Base-by-base conservation (phyloP, 1,139 yeast species). In the Nakaseomyces kungkrabaensis region DNA sequence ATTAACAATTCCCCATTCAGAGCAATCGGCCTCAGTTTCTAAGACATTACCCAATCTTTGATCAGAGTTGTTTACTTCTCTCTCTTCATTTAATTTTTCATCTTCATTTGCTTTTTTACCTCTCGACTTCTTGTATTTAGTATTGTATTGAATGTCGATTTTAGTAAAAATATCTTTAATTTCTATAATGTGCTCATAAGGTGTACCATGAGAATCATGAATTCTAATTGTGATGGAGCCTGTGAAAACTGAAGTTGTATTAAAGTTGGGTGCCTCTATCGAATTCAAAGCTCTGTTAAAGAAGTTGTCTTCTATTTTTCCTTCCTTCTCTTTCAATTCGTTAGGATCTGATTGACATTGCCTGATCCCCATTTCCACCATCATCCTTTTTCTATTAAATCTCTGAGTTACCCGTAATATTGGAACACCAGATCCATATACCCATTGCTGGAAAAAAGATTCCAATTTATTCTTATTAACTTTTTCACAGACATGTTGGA, bases 171-270 rank as follows among this genome's bases (percentile, higher is more conserved):
- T 78, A 51, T 90, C 97, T 60, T 88, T 87, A 50, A 94, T 72
- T 57, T 89, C 95, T 25, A 94, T 96, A 46, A 94, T 92, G 65
- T 94, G 99, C 62, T 94, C 99, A 62, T 94, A 92, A 0, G 99
- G 98, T 0, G 97, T 88, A n/a, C 98, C 98, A 67, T 94, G 98
- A 0, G 97, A 95, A 65, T 94, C 99, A 64, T 94, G 98, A 43
- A 94, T 90, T 61, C 98, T 74, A 41, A 94, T 86, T 0, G 98
- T 94, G 86, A 94, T 88, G 0, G 98, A 97, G 0, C 99, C 99
- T 0, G 85, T 76, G 58, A 87, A 87, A 1, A 81, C 76, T 3
- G 77, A 71, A 47, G 77, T 78, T 9, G 70, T 67, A 43, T 55
- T 55, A 37, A 56, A 54, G 32, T 54, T 51, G 11, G 58, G 62